Conservation (phyloP, 73 alveolate species). For the Urostyla sp. region DNA sequence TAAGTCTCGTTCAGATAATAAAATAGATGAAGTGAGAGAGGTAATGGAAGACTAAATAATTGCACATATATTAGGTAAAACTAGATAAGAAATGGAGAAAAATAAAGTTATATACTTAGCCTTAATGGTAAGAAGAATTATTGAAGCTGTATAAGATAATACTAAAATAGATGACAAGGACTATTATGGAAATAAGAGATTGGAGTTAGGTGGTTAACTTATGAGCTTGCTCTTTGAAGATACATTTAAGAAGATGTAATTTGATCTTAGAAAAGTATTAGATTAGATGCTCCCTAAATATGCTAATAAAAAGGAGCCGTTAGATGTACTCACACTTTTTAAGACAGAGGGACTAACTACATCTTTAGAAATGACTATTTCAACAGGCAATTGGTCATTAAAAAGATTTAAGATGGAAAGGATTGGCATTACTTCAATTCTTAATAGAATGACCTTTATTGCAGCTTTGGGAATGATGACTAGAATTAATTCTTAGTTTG, state of each 20-base stretch:
- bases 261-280: constrained; percentile 86
- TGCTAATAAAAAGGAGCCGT: constrained; percentile 66
- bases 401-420: constrained; percentile 98
- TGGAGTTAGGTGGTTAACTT: constrained; percentile 98
- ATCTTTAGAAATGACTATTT: constrained; percentile 92
- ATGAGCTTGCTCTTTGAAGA: constrained; percentile 98
- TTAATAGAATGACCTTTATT: constrained; percentile 82
- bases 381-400: constrained; percentile 98
- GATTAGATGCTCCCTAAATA: constrained; percentile 70
- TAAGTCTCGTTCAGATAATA: constrained; percentile 66
- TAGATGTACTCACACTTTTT: constrained; percentile 67
- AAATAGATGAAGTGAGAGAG: constrained; percentile 83
- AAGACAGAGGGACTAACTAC: constrained; percentile 78
- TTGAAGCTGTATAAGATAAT: constrained; percentile 95
- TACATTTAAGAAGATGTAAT: constrained; percentile 90
- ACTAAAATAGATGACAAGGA: constrained; percentile 96
- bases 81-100: too few species aligned
- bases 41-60: too few species aligned
- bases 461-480: constrained; percentile 98
- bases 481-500: constrained; percentile 95
- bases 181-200: constrained; percentile 99
- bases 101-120: constrained; percentile 81
- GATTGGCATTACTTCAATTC: constrained; percentile 96
- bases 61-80: constrained; percentile 52
- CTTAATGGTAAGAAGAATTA: constrained; percentile 94